Evolutionary conservation across 2,329 filamentous ascomycete genomes (phyloP).

Genomic region (Fusarium dlaminii): DNA sequence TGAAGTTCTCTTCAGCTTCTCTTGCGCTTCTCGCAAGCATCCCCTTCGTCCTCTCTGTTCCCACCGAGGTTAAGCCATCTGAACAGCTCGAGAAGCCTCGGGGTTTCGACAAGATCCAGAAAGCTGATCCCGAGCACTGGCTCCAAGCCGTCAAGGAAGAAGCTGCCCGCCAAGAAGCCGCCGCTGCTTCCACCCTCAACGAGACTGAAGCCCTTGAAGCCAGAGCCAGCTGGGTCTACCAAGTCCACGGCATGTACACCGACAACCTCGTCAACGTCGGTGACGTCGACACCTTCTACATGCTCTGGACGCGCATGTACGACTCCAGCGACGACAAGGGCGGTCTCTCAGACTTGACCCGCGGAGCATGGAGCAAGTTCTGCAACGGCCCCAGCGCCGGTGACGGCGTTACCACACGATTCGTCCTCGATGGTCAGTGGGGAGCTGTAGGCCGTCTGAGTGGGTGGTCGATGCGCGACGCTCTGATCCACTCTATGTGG

Average conservation of each 20-base stretch:
- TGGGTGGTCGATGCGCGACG: constrained; percentile 3
- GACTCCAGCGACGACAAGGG: not conserved
- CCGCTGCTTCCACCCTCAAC: not conserved
- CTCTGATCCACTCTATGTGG: not conserved
- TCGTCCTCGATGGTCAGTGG: constrained; percentile 2
- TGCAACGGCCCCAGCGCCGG: not conserved
- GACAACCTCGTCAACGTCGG: constrained; percentile 1
- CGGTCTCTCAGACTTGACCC: not conserved
- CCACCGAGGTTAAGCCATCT: not conserved
- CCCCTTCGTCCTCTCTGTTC: not conserved
- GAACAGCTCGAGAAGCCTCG: not conserved
- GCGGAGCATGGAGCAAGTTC: constrained; percentile 1
- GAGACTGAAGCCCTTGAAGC: not conserved
- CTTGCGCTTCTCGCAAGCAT: not conserved
- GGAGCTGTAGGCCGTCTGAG: not conserved
- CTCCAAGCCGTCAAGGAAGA: not conserved
- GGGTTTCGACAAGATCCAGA: not conserved
- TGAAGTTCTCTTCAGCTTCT: not conserved
- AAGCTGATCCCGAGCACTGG: not conserved
- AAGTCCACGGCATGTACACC: constrained; percentile 4
- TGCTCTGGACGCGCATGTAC: constrained; percentile 7
- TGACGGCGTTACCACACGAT: not conserved
- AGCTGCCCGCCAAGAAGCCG: not conserved
- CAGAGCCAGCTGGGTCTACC: not conserved
- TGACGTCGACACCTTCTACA: not conserved